A percentile compares a stretch with the other conserved stretches of the same genome.
These are phyloP conservation scores for Aegilops sharonensis DNA, from an alignment of 176 grass and related monocot genomes.

Conservation along the genomic window DNA sequence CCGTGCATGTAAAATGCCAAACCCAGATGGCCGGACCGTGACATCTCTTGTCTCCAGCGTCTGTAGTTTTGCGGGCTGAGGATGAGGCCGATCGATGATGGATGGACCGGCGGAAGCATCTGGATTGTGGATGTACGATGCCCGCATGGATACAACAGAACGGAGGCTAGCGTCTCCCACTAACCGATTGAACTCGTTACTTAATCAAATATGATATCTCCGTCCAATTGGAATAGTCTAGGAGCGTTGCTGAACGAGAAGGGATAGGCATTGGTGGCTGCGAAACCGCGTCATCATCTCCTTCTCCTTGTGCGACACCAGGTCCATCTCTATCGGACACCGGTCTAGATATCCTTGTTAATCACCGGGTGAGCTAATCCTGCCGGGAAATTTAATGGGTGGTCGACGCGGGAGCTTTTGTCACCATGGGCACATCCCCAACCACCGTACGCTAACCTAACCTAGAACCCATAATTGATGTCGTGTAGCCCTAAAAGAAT, in stretches of 20 bases:
- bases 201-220: conserved; percentile 23
- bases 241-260: background rate
- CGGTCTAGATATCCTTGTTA: conserved; percentile 44
- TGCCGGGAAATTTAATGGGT: background rate
- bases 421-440: background rate
- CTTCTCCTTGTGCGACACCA: background rate
- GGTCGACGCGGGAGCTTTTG: background rate
- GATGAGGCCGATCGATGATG: background rate
- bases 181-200: conserved; percentile 15
- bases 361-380: conserved; percentile 32
- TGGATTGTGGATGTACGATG: background rate
- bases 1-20: conserved; percentile 19
- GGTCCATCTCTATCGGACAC: background rate
- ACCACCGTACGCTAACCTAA: conserved; percentile 13
- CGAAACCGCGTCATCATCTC: conserved; percentile 1
- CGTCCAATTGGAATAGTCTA: conserved; percentile 17
- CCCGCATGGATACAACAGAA: background rate
- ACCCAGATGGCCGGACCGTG: background rate
- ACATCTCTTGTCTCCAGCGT: background rate
- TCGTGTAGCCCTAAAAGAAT: background rate
- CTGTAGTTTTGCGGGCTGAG: background rate
- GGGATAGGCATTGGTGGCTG: background rate
- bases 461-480: background rate
- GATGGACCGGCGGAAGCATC: background rate
- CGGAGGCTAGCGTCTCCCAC: conserved; percentile 2